Evolutionary conservation across 2,329 filamentous ascomycete genomes (phyloP).

Genomic region (Ceratocystis albifundus): DNA sequence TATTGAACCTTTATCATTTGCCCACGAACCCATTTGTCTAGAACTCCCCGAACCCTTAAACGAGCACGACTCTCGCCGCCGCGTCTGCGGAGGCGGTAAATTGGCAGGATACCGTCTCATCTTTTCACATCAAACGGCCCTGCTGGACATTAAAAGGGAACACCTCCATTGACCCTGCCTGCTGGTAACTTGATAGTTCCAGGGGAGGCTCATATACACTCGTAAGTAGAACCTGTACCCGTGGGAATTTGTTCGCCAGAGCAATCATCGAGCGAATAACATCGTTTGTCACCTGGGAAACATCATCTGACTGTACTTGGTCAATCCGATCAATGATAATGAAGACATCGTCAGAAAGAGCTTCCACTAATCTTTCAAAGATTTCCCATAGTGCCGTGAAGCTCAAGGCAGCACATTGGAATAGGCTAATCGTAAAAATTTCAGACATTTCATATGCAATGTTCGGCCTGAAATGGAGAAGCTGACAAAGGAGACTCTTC

Average conservation of each 20-base stretch:
- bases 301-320: constrained; percentile 17
- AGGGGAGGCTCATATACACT: constrained; percentile 23
- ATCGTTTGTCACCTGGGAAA: constrained; percentile 14
- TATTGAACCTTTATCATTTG: too few relatives aligned
- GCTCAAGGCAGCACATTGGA: constrained; percentile 10
- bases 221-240: constrained; percentile 16
- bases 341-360: constrained; percentile 18
- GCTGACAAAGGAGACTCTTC: constrained; percentile 20
- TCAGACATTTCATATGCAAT: constrained; percentile 18
- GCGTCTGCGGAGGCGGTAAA: too few relatives aligned
- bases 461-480: constrained; percentile 16
- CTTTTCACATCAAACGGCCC: constrained; percentile 9
- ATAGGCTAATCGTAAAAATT: constrained; percentile 17
- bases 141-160: constrained; percentile 11
- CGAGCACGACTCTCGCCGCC: too few relatives aligned
- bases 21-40: too few relatives aligned
- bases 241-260: constrained; percentile 9
- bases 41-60: too few relatives aligned
- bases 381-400: constrained; percentile 19
- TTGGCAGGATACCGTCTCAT: too few relatives aligned
- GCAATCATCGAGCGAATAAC: constrained; percentile 17
- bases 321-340: constrained; percentile 22
- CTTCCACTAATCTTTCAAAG: constrained; percentile 19
- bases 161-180: constrained; percentile 8
- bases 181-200: constrained; percentile 9